A percentile compares a stretch with the other conserved stretches of the same genome.
Evolutionary conservation across 2,329 filamentous ascomycete species (phyloP).

Genomic region (Chrysosporium keratinophilum): DNA sequence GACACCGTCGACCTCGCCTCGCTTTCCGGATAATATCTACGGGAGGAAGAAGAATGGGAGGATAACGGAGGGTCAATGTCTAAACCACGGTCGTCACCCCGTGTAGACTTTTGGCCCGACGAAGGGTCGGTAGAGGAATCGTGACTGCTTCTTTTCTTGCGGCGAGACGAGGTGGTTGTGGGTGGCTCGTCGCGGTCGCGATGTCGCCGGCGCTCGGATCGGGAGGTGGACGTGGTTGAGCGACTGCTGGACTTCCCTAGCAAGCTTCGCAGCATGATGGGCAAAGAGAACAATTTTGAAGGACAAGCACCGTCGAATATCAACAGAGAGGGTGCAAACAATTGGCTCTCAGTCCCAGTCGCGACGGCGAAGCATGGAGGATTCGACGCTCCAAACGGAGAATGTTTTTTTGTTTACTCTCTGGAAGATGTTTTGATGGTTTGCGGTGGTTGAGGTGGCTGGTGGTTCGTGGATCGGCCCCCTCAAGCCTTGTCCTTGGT

Average conservation of each 20-base stretch:
- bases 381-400: not conserved
- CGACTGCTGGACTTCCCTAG: constrained; percentile 7
- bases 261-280: constrained; percentile 8
- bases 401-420: constrained; percentile 1
- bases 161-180: constrained; percentile 24
- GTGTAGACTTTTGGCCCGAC: constrained; percentile 33
- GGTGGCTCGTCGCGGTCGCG: constrained; percentile 25
- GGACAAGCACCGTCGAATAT: not conserved
- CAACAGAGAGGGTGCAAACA: not conserved
- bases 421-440: constrained; percentile 4
- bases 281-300: not conserved
- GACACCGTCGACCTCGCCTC: constrained; percentile 19
- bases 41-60: constrained; percentile 17
- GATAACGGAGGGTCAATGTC: constrained; percentile 19
- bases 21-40: constrained; percentile 13
- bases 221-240: constrained; percentile 13
- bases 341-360: not conserved
- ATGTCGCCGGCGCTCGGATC: constrained; percentile 17
- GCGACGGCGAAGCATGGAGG: not conserved
- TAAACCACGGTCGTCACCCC: constrained; percentile 40
- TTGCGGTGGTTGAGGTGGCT: constrained; percentile 8
- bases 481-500: constrained; percentile 8
- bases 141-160: constrained; percentile 16
- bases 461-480: constrained; percentile 7
- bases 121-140: constrained; percentile 24